Evolutionary conservation across 2,329 filamentous ascomycete species (phyloP).

Genomic region (Magnaporthiopsis poae): DNA sequence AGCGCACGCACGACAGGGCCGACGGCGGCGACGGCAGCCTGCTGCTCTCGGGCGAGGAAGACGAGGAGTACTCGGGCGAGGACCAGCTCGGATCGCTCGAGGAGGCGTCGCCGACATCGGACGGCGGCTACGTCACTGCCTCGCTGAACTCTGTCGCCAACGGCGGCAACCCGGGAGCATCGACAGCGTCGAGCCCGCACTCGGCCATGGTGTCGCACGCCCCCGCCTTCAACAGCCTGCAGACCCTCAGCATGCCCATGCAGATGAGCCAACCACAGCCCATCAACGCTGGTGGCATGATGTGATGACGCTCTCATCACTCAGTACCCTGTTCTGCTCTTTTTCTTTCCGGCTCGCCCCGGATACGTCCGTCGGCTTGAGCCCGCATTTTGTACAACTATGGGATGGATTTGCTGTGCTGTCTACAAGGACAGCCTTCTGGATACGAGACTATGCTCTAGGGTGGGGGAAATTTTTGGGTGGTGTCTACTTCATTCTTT

Average conservation of each 20-base stretch:
- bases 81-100: slow-evolving; percentile 74
- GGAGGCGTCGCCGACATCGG: slow-evolving; percentile 65
- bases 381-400: slow-evolving; percentile 2
- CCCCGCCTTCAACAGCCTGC: slow-evolving; percentile 45
- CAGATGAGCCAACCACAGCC: slow-evolving; percentile 45
- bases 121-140: slow-evolving; percentile 49
- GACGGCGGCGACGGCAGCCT: slow-evolving; percentile 50
- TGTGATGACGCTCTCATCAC: slow-evolving; percentile 18
- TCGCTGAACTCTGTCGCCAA: slow-evolving; percentile 39
- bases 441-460: slow-evolving; percentile 2
- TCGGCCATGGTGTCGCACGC: slow-evolving; percentile 21
- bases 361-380: neutral
- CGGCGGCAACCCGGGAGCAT: slow-evolving; percentile 19
- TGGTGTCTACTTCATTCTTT: neutral
- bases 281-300: slow-evolving; percentile 32
- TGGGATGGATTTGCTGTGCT: slow-evolving; percentile 1
- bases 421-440: neutral
- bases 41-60: slow-evolving; percentile 68
- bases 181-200: slow-evolving; percentile 20
- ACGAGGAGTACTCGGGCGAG: slow-evolving; percentile 73
- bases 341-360: neutral
- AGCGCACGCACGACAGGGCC: slow-evolving; percentile 59
- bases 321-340: neutral
- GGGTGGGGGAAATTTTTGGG: slow-evolving; percentile 3
- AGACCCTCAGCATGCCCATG: slow-evolving; percentile 56